Conservation (phyloP, 2,329 filamentous ascomycete genomes). For the Pyrenochaeta sp. region DNA sequence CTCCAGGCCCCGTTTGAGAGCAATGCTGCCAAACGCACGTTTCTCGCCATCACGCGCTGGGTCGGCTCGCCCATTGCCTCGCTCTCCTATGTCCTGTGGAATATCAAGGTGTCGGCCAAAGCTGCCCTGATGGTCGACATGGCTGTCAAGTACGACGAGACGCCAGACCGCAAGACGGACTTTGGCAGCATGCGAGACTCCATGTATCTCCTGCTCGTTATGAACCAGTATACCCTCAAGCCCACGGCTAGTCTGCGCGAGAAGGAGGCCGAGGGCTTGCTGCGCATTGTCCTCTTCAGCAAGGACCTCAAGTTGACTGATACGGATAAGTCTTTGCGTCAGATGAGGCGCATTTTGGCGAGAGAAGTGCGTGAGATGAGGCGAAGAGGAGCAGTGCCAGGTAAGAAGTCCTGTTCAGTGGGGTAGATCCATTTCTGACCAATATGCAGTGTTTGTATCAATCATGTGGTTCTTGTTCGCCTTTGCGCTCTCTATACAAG, state of each 20-base stretch:
- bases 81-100: conserved; percentile 51
- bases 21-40: conserved; percentile 47
- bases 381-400: conserved; percentile 51
- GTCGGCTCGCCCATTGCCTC: conserved; percentile 49
- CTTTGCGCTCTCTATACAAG: conserved; percentile 48
- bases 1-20: conserved; percentile 54
- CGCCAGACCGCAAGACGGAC: conserved; percentile 37
- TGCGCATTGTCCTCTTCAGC: conserved; percentile 53
- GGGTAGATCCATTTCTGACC: background rate
- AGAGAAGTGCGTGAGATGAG: conserved; percentile 52
- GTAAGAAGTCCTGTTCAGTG: conserved; percentile 1
- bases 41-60: conserved; percentile 49
- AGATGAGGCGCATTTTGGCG: conserved; percentile 49
- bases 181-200: conserved; percentile 54
- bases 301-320: conserved; percentile 45
- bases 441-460: conserved; percentile 46
- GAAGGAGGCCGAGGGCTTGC: conserved; percentile 50
- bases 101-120: conserved; percentile 52
- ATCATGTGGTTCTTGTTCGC: conserved; percentile 55
- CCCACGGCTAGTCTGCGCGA: conserved; percentile 25
- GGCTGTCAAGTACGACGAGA: conserved; percentile 42
- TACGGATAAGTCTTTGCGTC: conserved; percentile 37
- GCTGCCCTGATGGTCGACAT: conserved; percentile 53
- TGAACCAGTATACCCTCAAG: conserved; percentile 57
- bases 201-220: conserved; percentile 54